Conservation (phyloP, 2,329 filamentous ascomycete species). For the Phialocephala subalpina region DNA sequence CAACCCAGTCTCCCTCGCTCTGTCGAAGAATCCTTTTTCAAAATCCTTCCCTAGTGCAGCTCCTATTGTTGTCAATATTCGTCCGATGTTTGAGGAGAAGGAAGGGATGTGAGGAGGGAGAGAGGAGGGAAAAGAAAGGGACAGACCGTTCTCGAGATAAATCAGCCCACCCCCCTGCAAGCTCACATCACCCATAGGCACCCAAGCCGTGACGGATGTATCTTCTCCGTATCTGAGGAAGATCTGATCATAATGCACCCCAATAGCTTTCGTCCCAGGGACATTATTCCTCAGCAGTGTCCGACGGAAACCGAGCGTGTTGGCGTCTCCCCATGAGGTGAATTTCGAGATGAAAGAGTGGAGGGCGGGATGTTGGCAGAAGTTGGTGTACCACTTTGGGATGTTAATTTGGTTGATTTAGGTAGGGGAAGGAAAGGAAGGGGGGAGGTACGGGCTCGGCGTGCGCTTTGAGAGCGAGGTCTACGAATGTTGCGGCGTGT, state of each 20-base stretch:
- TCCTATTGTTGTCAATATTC: constrained; percentile 16
- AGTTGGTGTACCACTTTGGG: constrained; percentile 57
- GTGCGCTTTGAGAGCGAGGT: constrained; percentile 62
- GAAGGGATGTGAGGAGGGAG: no score
- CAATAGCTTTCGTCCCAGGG: constrained; percentile 58
- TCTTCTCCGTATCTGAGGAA: constrained; percentile 57
- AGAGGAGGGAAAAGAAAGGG: no score
- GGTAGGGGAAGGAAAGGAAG: no score
- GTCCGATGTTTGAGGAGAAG: no score
- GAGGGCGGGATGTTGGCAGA: constrained; percentile 57
- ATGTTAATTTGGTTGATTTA: no score
- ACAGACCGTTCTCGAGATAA: constrained; percentile 59
- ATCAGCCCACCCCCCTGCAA: constrained; percentile 65
- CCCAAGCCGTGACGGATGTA: constrained; percentile 58
- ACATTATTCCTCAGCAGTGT: constrained; percentile 58
- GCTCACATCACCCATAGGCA: constrained; percentile 58
- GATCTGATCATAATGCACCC: constrained; percentile 62
- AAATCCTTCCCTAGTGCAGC: constrained; percentile 54
- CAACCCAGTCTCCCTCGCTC: constrained; percentile 57
- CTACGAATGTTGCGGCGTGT: constrained; percentile 49
- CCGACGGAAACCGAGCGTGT: constrained; percentile 60
- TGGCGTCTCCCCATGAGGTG: constrained; percentile 62
- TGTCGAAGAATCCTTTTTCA: constrained; percentile 57
- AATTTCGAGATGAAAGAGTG: constrained; percentile 58
- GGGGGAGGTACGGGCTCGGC: constrained; percentile 41